Base-by-base conservation (phyloP, 116 monocot genomes). In the Thalassia testudinum region DNA sequence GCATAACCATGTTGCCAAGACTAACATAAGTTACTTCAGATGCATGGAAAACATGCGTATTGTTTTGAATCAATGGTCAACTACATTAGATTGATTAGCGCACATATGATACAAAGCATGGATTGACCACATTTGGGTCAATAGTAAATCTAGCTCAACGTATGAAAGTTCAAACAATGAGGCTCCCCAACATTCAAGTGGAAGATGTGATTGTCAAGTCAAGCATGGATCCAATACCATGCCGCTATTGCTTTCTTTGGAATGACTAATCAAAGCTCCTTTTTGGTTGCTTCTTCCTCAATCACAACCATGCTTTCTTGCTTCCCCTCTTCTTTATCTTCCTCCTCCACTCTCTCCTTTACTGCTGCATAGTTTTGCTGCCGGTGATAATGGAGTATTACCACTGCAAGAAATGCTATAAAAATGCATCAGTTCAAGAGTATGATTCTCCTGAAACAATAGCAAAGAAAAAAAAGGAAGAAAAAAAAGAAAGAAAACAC, bases 321-420 rank as follows among this genome's bases (percentile, higher is more conserved):
- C 1, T 38, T 25, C 14, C 2, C 42, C 23, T 37, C 20, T 15
- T 26, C 14, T 40, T 40, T 21, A 12, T 7, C 20, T 40, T 25
- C 34, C 14, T 17, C 51, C 17, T 19, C 21, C 52, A 1, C 52
- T 24, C 6, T 34, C 21, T 21, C 43, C 21, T 4, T 18, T 1
- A 26, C 28, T 15, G 12, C 50, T 42, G 42, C 56, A 25, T 15
- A 22, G 5, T 1, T n/a, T 24, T 13, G 42, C 53, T 81, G 71
- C 28, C 52, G 59, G 49, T 72, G 52, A 43, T 80, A 75, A 7
- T 74, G 71, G 24, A 83, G 50, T 22, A 83, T 42, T 34, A 89
- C 88, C 14, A 83, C 26, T 10, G 77, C 59, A 34, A 80, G 61
- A 49, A 89, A 89, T 43, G 69, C 88, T 89, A 69, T 57, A 64